Evolutionary conservation across 805 yeast species (phyloP), one percentile per base, ranked within the genome.

Genomic region (Aciculoconidium aculeatum): DNA sequence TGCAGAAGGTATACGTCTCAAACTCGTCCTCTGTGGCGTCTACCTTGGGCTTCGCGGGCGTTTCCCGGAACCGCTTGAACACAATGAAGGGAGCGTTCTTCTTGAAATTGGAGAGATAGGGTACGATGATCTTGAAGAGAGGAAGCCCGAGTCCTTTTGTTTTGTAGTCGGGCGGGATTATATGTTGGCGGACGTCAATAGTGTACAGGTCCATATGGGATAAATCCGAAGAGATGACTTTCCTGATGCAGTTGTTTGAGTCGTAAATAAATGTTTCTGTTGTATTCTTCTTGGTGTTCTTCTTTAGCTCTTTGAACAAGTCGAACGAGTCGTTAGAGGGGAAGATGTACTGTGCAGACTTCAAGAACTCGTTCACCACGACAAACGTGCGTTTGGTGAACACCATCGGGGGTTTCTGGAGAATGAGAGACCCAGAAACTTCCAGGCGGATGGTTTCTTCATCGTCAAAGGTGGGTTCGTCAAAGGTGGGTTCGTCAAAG

Each of bases 61-160:
- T 34, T 31, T 63, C 68, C 13, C 43, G 31, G 35, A 41, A 61
- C 25, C 44, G 42, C 24, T 51, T 51, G 34, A 64, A 55, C 6
- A 55, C 32, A 38, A 61, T 45, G 27, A 42, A 54, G 3, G 70
- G 67, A 2, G 55, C 39, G 27, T 47, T 52, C 28, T 58, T 56
- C 10, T 64, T 46, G 30, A 63, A 50, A 5, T 46, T 35, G 6
- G 64, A 46, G 52, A 62, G 41, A 42, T 60, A 59, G 3, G 69
- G 68, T 1, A 51, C 50, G 14, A 42, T 40, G 9, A 61, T 34
- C 37, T 54, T 61, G 36, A 63, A 47, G 7, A 63, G 31, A 1
- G 70, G 70, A 23, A 61, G 39, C 0, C 67, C 68, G 15, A 37
- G 9, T 3, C 68, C 68, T 35, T 41, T 41, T 10, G 37, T 23